phyloP scores from a whole-genome alignment of 2,329 filamentous ascomycete species.

The Trichoderma pleuroti region DNA sequence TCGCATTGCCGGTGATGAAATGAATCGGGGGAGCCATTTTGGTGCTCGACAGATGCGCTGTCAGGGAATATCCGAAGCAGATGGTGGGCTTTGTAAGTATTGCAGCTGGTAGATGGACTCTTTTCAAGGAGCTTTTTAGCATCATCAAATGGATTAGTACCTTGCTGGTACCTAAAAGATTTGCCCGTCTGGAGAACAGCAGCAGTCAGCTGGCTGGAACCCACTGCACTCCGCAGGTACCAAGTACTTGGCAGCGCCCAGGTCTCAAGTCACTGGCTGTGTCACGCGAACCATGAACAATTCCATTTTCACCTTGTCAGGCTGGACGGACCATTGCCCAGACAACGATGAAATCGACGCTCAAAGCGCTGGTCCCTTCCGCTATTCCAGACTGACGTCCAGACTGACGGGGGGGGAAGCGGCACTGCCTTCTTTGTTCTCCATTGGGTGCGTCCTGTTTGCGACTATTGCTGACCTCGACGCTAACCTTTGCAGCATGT shows the following conservation, averaged over 20 bases:
- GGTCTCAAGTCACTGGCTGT: neutral
- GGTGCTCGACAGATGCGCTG: neutral
- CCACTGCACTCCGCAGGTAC: neutral
- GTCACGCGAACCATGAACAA: neutral
- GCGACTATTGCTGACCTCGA: neutral
- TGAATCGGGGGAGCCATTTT: constrained; percentile 51
- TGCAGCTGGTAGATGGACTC: neutral
- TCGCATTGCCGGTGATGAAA: constrained; percentile 95
- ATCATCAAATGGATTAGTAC: neutral
- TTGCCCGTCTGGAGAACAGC: neutral
- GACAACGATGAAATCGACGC: constrained; percentile 5
- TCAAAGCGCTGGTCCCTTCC: neutral
- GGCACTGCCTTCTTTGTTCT: neutral
- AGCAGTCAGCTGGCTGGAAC: neutral
- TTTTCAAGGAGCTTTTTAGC: neutral
- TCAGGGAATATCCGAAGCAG: neutral
- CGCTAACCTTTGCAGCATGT: neutral
- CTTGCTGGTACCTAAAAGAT: neutral
- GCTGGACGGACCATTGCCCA: neutral
- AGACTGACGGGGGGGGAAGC: neutral
- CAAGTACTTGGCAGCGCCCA: neutral
- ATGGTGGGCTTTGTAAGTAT: neutral
- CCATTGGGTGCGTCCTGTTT: neutral
- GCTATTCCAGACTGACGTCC: neutral
- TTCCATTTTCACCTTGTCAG: neutral